A percentile compares a stretch with the other conserved stretches of the same genome.
These are phyloP conservation scores for Dryadomyces quercus-mongolicae DNA, from an alignment of 2,329 filamentous ascomycete species.

Conservation along the genomic window DNA sequence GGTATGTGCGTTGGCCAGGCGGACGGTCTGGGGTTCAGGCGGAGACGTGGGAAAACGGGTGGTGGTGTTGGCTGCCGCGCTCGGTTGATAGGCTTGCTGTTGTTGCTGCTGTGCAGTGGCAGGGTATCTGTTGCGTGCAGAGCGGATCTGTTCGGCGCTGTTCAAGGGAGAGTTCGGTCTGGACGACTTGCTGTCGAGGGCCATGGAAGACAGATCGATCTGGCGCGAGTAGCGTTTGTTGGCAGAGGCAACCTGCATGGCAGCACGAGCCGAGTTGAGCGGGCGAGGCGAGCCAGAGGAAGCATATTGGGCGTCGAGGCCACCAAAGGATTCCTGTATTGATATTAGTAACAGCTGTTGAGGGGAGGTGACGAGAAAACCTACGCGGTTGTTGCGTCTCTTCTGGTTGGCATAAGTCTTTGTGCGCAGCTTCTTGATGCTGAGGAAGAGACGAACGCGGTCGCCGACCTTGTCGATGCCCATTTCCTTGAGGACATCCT, in stretches of 20 bases:
- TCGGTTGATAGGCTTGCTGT: background rate
- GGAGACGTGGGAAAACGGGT: conserved; percentile 48
- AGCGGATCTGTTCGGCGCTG: conserved; percentile 29
- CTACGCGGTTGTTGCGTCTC: conserved; percentile 75
- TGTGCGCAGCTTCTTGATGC: conserved; percentile 71
- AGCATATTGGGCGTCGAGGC: conserved; percentile 55
- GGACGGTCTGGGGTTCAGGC: conserved; percentile 46
- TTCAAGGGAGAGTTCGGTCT: conserved; percentile 56
- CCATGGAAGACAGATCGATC: conserved; percentile 34
- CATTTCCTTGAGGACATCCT: conserved; percentile 92
- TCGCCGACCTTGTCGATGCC: conserved; percentile 97
- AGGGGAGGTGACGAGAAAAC: background rate
- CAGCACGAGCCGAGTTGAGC: conserved; percentile 37
- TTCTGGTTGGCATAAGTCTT: conserved; percentile 66
- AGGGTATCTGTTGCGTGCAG: conserved; percentile 40
- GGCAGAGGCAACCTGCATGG: conserved; percentile 28
- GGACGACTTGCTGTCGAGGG: conserved; percentile 43
- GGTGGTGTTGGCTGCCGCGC: conserved; percentile 26
- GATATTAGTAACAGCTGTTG: background rate
- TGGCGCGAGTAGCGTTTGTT: conserved; percentile 56
- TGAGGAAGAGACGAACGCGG: conserved; percentile 77
- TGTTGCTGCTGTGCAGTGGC: background rate
- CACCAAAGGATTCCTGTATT: conserved; percentile 75
- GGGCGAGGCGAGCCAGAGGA: conserved; percentile 55
- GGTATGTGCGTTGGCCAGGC: conserved; percentile 55